Conservation (phyloP, 1,284 basidiomycete genomes). For the Xerocomus amazonicus region DNA sequence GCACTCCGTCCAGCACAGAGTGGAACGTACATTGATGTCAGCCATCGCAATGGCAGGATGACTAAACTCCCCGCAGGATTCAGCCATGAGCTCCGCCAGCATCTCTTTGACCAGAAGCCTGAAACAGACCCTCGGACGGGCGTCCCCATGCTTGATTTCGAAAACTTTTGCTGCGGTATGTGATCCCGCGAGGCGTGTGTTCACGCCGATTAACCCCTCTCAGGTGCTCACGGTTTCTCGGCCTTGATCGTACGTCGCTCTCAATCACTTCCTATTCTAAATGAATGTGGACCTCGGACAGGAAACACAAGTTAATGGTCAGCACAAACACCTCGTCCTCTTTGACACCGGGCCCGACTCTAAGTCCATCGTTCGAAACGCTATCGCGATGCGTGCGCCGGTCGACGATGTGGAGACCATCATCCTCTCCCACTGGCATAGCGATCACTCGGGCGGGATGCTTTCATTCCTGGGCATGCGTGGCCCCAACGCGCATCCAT, state of each 20-base stretch:
- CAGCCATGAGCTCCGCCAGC: constrained; percentile 64
- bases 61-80: constrained; percentile 76
- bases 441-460: constrained; percentile 76
- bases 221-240: constrained; percentile 80
- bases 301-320: constrained; percentile 50
- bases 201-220: not conserved
- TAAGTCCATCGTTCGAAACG: constrained; percentile 66
- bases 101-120: constrained; percentile 51
- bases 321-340: constrained; percentile 49
- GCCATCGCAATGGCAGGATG: constrained; percentile 48
- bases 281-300: constrained; percentile 20
- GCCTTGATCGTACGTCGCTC: constrained; percentile 59
- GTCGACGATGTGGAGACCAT: constrained; percentile 57
- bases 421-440: constrained; percentile 80
- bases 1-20: not conserved
- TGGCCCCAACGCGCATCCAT: constrained; percentile 28
- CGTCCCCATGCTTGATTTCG: constrained; percentile 66
- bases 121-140: constrained; percentile 52
- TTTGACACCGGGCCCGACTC: constrained; percentile 83
- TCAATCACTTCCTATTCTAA: not conserved
- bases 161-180: constrained; percentile 74
- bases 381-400: constrained; percentile 55
- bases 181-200: not conserved
- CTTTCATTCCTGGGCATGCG: constrained; percentile 56
- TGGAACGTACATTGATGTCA: not conserved